Evolutionary conservation across 305 asterid genomes (phyloP).

Genomic region (Fraxinus platypoda): DNA sequence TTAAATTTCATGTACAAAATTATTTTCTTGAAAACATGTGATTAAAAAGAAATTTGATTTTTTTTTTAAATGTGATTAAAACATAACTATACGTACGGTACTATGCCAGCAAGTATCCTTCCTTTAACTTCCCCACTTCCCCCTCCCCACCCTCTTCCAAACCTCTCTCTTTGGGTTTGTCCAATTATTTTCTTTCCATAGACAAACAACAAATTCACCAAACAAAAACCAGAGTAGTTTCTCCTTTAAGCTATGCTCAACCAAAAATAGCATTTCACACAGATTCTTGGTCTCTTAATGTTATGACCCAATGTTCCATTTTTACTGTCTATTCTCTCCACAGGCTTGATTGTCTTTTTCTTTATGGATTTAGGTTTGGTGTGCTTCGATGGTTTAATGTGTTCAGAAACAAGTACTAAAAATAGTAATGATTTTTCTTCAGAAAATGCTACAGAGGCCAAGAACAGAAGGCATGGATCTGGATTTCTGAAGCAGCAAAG

Average conservation of each 20-base stretch:
- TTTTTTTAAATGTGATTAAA: too few species aligned
- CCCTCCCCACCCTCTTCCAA: neutral
- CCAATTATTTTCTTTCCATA: constrained; percentile 41
- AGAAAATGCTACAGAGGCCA: constrained; percentile 21
- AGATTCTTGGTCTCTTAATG: constrained; percentile 26
- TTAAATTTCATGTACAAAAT: too few species aligned
- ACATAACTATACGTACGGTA: too few species aligned
- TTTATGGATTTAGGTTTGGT: constrained; percentile 64
- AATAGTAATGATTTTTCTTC: constrained; percentile 23
- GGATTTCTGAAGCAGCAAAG: constrained; percentile 37
- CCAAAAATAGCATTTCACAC: constrained; percentile 33
- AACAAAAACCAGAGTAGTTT: constrained; percentile 34
- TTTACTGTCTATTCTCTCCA: neutral
- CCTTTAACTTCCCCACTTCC: too few species aligned
- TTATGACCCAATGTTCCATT: constrained; percentile 31
- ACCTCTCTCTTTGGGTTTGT: constrained; percentile 19
- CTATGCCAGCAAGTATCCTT: too few species aligned
- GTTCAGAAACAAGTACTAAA: constrained; percentile 26
- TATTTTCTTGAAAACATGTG: too few species aligned
- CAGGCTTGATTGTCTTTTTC: constrained; percentile 10
- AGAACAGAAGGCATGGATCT: constrained; percentile 31
- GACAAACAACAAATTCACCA: constrained; percentile 58
- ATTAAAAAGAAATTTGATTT: too few species aligned
- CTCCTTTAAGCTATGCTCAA: constrained; percentile 36
- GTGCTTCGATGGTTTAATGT: constrained; percentile 41